Percentiles rank a stretch among this genome's conserved stretches.
These are phyloP conservation scores for Populus euphratica DNA, from an alignment of 345 rosid species.

Conservation along the genomic window DNA sequence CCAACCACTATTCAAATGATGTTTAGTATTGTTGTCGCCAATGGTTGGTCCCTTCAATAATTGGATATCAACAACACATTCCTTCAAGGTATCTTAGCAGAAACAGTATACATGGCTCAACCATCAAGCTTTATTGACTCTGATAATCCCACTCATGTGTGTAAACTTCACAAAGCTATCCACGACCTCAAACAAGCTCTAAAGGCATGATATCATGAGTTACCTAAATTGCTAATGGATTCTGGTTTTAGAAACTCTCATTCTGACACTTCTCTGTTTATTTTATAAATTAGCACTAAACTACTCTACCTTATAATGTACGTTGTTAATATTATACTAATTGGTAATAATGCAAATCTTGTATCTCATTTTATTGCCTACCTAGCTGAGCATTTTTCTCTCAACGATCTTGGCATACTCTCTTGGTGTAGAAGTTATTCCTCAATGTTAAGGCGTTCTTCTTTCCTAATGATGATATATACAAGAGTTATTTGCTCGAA, in stretches of 20 bases:
- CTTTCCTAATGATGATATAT: too few species aligned
- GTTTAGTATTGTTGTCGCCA: background rate
- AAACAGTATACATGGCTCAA: background rate
- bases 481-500: rapidly evolving
- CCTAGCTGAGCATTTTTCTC: rapidly evolving
- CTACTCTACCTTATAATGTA: too few species aligned
- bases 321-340: too few species aligned
- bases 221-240: too few species aligned
- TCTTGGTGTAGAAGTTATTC: too few species aligned
- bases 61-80: background rate
- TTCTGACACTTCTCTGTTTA: too few species aligned
- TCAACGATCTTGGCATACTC: too few species aligned
- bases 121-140: background rate
- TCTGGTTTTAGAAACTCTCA: too few species aligned
- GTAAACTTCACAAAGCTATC: background rate
- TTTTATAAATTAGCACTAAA: too few species aligned
- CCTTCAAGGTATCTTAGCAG: background rate
- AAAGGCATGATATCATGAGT: background rate
- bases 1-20: background rate
- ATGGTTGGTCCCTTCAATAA: background rate
- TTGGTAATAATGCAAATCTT: too few species aligned
- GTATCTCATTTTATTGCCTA: too few species aligned
- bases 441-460: too few species aligned
- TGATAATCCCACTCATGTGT: background rate
- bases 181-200: background rate